Conservation (phyloP, 192 early-diverging fungal species). For the Cetraspora pellucida region DNA sequence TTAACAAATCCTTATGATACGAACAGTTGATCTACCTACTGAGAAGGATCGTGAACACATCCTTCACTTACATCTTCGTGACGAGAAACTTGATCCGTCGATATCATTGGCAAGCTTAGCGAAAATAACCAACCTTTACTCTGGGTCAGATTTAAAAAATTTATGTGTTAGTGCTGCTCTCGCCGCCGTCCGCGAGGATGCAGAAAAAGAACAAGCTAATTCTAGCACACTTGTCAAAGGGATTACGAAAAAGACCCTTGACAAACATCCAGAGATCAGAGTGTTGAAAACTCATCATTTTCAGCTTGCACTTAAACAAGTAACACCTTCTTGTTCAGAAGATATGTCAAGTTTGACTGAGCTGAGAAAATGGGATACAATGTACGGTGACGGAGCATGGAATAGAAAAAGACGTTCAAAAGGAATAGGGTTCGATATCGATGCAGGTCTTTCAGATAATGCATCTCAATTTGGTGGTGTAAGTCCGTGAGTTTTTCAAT, state of each 20-base stretch:
- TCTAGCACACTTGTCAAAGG: not conserved
- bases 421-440: conserved; percentile 57
- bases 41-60: conserved; percentile 76
- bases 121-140: conserved; percentile 75
- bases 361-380: conserved; percentile 87
- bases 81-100: conserved; percentile 67
- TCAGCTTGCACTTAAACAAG: conserved; percentile 79
- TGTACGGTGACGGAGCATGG: conserved; percentile 81
- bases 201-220: conserved; percentile 49
- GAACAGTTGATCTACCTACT: conserved; percentile 81
- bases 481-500: too few species aligned
- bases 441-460: not conserved
- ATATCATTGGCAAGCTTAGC: conserved; percentile 69
- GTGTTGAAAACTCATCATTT: conserved; percentile 70
- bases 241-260: conserved; percentile 15
- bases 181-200: conserved; percentile 62
- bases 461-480: too few species aligned
- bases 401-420: conserved; percentile 46
- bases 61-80: conserved; percentile 72
- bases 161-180: conserved; percentile 86
- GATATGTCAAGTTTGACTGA: conserved; percentile 88
- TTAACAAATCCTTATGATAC: conserved; percentile 6
- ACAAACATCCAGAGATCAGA: not conserved
- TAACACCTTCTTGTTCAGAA: conserved; percentile 86
- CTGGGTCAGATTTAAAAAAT: conserved; percentile 95